Conservation (phyloP, 2,329 filamentous ascomycete genomes). For the Pyrenochaeta sp. region DNA sequence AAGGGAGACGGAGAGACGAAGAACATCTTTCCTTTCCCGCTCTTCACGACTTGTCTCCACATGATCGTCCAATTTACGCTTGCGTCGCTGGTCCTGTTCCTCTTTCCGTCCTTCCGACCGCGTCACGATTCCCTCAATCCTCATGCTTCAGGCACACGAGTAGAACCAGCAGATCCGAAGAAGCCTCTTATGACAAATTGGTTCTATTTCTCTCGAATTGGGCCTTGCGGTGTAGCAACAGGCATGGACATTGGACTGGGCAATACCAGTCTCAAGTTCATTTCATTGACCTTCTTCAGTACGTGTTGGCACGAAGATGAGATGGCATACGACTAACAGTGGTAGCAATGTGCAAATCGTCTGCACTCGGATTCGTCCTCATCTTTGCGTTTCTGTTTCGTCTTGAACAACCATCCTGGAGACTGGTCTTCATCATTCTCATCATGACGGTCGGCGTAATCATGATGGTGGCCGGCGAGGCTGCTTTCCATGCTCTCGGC, state of each 20-base stretch:
- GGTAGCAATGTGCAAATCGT: slow-evolving; percentile 94
- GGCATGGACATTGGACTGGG: slow-evolving; percentile 95
- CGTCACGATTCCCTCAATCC: slow-evolving; percentile 54
- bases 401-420: slow-evolving; percentile 85
- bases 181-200: slow-evolving; percentile 79
- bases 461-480: slow-evolving; percentile 98
- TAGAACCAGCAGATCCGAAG: slow-evolving; percentile 47
- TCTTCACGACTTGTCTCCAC: slow-evolving; percentile 94
- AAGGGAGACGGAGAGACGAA: slow-evolving; percentile 43
- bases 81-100: slow-evolving; percentile 77
- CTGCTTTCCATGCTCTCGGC: slow-evolving; percentile 84
- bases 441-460: slow-evolving; percentile 93
- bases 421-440: slow-evolving; percentile 83
- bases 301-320: slow-evolving; percentile 18
- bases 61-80: slow-evolving; percentile 92
- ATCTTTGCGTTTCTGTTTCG: slow-evolving; percentile 94
- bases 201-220: slow-evolving; percentile 92
- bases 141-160: slow-evolving; percentile 33
- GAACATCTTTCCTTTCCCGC: slow-evolving; percentile 85
- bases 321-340: slow-evolving; percentile 20
- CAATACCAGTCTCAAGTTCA: slow-evolving; percentile 95
- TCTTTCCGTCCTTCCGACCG: slow-evolving; percentile 83
- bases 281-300: slow-evolving; percentile 94
- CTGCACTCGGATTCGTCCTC: slow-evolving; percentile 91
- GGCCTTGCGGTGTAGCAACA: slow-evolving; percentile 89